Percentiles rank a stretch among this genome's conserved stretches.
These are phyloP conservation scores for Monosporascus sp. DNA, from an alignment of 2,329 filamentous ascomycete species.

Conservation along the genomic window DNA sequence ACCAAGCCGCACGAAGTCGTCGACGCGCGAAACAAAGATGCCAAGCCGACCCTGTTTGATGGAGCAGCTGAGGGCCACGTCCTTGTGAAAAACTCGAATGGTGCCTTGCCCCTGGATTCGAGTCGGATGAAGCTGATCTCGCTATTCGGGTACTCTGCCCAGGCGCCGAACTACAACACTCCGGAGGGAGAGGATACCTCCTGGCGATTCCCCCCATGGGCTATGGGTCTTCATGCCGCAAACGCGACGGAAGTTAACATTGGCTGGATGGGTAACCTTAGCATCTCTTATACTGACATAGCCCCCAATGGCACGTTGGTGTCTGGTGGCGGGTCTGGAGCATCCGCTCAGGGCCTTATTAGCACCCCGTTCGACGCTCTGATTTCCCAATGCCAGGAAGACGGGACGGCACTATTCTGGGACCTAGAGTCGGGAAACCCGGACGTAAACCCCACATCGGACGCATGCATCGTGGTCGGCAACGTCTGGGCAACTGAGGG, in stretches of 20 bases:
- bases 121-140: conserved; percentile 41
- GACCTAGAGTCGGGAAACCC: conserved; percentile 35
- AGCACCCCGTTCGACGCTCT: conserved; percentile 33
- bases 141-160: conserved; percentile 39
- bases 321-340: conserved; percentile 34
- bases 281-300: conserved; percentile 11
- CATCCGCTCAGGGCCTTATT: conserved; percentile 29
- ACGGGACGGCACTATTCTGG: conserved; percentile 38
- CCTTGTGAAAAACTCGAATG: conserved; percentile 40
- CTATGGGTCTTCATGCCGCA: conserved; percentile 6
- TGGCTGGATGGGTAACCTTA: conserved; percentile 17
- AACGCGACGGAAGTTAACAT: conserved; percentile 8
- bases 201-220: conserved; percentile 10
- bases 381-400: conserved; percentile 31
- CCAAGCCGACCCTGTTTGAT: conserved; percentile 23
- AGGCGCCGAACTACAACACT: conserved; percentile 20
- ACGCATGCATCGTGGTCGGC: conserved; percentile 53
- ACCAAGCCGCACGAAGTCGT: conserved; percentile 30
- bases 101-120: conserved; percentile 35
- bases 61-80: conserved; percentile 30
- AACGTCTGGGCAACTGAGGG: conserved; percentile 59
- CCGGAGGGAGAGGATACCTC: conserved; percentile 40
- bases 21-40: conserved; percentile 32
- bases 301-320: conserved; percentile 33
- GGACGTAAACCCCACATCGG: conserved; percentile 28